Base-by-base conservation (phyloP, 371 early-diverging fungal genomes). In the Apophysomyces elegans region DNA sequence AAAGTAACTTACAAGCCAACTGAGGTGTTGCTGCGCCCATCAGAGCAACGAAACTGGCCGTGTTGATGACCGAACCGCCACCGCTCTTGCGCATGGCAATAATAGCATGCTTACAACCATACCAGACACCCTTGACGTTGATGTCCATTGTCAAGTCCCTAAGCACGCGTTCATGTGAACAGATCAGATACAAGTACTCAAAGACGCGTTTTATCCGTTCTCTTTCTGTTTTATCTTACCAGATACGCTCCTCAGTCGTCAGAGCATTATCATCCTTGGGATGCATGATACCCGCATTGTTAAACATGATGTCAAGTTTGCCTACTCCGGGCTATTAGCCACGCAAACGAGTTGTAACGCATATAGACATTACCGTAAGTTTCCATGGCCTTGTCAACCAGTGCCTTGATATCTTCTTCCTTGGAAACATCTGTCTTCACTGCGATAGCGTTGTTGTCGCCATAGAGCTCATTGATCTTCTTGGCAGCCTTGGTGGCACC, bases 111-210 rank as follows among this genome's bases (percentile, higher is more conserved):
- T 91, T 91, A 79, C 91, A 92, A 21, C 95, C 95, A 73, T 77
- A 94, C 93, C 93, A 95, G n/a, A 95, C 95, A 38, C 95, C 94
- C 74, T 95, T 95, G 58, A 93, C 93, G 74, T 94, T 94, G 73
- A 94, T 91, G 62, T 91, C 82, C 89, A 93, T 88, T 7, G 89
- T 91, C 64, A 86, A 58, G 50, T 91, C 84, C 90, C 87, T 88
- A 65, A 14, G 14, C 37, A 46, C 21, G 18, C 21, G 39, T 26
- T 56, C 37, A 58, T 41, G 18, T 18, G 46, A 16, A 38, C 5
- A 4, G 14, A 12, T 41, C 43, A 35, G 46, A 41, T 12, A 18
- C 14, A 39, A 54, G 41, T 41, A 39, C 59, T 26, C 32, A 26
- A 26, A 26, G 32, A 26, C 32, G 32, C 32, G 32, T 26, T 26